phyloP scores from a whole-genome alignment of 106 monocot species.

The Dioscorea zingiberensis region DNA sequence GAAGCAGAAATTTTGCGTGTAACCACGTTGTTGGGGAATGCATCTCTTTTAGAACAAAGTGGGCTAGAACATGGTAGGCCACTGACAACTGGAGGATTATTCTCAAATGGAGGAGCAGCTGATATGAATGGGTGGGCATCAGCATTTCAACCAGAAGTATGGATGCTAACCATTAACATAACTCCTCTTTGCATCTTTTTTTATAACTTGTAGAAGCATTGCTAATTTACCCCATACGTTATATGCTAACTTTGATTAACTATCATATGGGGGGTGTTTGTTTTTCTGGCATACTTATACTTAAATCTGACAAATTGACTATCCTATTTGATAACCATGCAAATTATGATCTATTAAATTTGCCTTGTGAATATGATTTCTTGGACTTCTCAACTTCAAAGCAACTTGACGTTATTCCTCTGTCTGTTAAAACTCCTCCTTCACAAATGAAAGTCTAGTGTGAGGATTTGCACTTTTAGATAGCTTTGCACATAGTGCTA shows the following conservation, averaged over 20 bases:
- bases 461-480: too few relatives aligned
- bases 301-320: background rate
- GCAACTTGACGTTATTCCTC: too few relatives aligned
- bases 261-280: background rate
- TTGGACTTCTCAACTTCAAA: too few relatives aligned
- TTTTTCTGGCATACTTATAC: background rate
- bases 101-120: constrained; percentile 80
- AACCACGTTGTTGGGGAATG: constrained; percentile 94
- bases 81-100: constrained; percentile 74
- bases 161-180: constrained; percentile 97
- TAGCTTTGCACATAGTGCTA: too few relatives aligned
- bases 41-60: constrained; percentile 86
- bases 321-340: too few relatives aligned
- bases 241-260: constrained; percentile 31
- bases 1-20: constrained; percentile 99
- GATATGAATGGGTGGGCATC: constrained; percentile 90
- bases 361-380: too few relatives aligned
- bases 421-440: too few relatives aligned
- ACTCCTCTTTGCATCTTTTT: constrained; percentile 57
- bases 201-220: constrained; percentile 31
- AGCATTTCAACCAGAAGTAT: constrained; percentile 96
- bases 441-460: too few relatives aligned
- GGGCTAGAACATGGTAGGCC: constrained; percentile 97
- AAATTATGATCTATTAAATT: too few relatives aligned
- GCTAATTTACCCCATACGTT: constrained; percentile 7